Base-by-base conservation (phyloP, 202 grass and related monocot species). In the Eragrostis tef region DNA sequence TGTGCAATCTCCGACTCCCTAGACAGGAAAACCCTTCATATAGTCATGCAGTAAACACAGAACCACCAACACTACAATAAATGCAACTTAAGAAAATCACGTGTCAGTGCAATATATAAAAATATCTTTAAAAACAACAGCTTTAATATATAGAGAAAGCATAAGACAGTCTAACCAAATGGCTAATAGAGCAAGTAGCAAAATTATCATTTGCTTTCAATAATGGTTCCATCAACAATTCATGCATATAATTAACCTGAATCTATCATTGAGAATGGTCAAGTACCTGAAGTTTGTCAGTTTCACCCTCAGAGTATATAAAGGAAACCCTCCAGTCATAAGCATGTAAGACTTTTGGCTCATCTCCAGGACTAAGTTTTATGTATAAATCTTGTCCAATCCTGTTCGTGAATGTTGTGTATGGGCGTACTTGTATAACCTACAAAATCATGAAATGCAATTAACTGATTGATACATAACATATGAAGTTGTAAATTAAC, bases 351-450 rank as follows among this genome's bases (percentile, higher is more conserved):
- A 84, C 88, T 81, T 98, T 94, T 21, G 83, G 86, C 44, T 91
- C 79, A 83, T 94, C 95, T 78, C 49, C 82, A 88, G 73, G 57
- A 82, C 78, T 91, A 78, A 93, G 83, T 81, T 88, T 94, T 81
- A 98, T 81, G 64, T 85, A 88, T 56, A 94, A 43, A 85, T 98
- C 88, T 93, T 94, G 90, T 64, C 95, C 95, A 71, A 83, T 45
- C 82, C 87, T 94, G 79, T 98, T 98, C 17, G 90, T 98, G 85
- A 98, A 98, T 85, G 92, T 91, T 44, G 89, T 93, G 77, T 91
- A 98, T 11, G 95, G 95, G 63, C 92, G 92, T 71, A 98, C 83
- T 71, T 73, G 84, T 80, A 98, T 93, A 87, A 88, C 92, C 95
- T 98, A 85, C 81, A 89, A 78, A 72, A 49, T 62, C 42, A 65